Percentiles rank a stretch among this genome's conserved stretches.
These are phyloP conservation scores for Perkinsus chesapeaki DNA, from an alignment of 169 alveolate species.

Conservation along the genomic window DNA sequence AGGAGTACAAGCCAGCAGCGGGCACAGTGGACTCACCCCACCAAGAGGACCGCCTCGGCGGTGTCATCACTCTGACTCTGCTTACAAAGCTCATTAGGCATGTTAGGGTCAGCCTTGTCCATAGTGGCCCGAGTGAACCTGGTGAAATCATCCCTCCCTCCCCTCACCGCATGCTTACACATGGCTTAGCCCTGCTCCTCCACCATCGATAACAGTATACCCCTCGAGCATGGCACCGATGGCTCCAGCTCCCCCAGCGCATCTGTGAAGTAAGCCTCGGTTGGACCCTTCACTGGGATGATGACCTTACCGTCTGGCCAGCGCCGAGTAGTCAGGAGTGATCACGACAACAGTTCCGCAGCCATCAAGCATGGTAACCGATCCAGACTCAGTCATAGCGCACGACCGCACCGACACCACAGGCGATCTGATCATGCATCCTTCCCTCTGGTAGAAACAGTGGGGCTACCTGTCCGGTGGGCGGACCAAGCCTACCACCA, in stretches of 20 bases:
- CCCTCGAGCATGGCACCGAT: neutral
- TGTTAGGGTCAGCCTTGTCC: neutral
- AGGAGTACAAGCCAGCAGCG: neutral
- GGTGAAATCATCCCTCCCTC: neutral
- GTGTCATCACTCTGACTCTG: neutral
- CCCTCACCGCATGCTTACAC: neutral
- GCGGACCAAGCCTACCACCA: neutral
- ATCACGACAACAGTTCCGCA: neutral
- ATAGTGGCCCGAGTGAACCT: neutral
- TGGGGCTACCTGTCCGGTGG: neutral
- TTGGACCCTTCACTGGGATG: neutral
- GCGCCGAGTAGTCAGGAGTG: neutral
- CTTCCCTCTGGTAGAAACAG: neutral
- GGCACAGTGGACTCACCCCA: neutral
- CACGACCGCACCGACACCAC: neutral
- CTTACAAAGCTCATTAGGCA: neutral
- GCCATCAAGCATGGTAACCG: neutral
- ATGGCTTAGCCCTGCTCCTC: neutral
- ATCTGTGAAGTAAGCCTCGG: neutral
- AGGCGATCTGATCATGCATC: neutral
- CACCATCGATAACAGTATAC: neutral
- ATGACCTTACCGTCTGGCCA: neutral
- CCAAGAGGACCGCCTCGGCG: neutral
- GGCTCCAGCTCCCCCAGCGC: neutral
- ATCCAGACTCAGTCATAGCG: neutral